Evolutionary conservation across 2,329 filamentous ascomycete genomes (phyloP), one percentile per base, ranked within the genome.

Genomic region (Ceratocystis papillata): DNA sequence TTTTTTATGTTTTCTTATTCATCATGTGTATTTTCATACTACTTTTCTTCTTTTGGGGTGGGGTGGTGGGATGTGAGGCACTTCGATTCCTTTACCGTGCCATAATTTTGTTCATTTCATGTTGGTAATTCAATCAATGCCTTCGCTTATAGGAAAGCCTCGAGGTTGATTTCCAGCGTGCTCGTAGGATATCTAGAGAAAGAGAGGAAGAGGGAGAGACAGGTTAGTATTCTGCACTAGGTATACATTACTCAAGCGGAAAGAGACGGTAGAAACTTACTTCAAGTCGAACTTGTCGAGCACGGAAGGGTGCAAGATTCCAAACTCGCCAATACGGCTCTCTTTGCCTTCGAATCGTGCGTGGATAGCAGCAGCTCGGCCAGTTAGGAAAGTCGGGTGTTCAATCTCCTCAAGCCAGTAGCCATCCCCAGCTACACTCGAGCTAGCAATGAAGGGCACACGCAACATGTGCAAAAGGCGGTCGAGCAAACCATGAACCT

Each of bases 341-440:
- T 87, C 83, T 79, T 91, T 88, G 67, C 88, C 90, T 45, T 78
- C 83, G 37, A 93, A 77, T 64, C 88, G 85, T 68, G 96, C 79
- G 75, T 88, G 88, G 69, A 99, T 87, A 61, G 89, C 87, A 8
- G 94, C 94, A 17, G 90, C 88, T 73, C 96, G 90, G 53, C 93
- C 94, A 50, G 85, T 80, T 78, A 99, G 93, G 81, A 96, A 99
- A 53, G 92, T 96, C 1, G 88, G 81, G 73, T 96, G 90, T 71
- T 96, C 84, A 68, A 96, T 84, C 77, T 96, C 90, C 77, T 96
- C 87, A 71, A 97, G 94, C 88, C 90, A 97, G 79, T 99, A 99
- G 22, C 87, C 86, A 71, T 90, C 82, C 59, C 84, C 80, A 67
- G 76, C 78, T 74, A 81, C 79, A 45, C 76, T 76, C 62, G 76